These are phyloP conservation scores for Penicillium goetzii DNA, from an alignment of 495 filamentous ascomycete genomes.

Conservation along the genomic window DNA sequence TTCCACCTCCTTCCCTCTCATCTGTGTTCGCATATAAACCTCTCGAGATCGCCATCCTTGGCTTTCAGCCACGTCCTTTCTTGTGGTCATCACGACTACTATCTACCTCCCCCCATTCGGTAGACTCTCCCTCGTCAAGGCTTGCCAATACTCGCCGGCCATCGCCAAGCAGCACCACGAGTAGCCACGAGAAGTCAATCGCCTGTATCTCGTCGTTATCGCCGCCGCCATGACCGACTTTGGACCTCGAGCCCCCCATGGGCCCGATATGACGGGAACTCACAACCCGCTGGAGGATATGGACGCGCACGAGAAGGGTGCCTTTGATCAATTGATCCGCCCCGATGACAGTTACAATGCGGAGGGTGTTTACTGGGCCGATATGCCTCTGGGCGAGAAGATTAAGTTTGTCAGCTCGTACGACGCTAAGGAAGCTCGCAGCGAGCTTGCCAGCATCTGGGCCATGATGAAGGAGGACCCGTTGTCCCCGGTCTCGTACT, in stretches of 20 bases:
- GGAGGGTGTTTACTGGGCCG: slow-evolving; percentile 89
- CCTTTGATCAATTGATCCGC: slow-evolving; percentile 73
- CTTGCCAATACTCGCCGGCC: slow-evolving; percentile 15
- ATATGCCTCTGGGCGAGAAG: slow-evolving; percentile 67
- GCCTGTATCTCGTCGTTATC: not conserved
- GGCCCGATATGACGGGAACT: slow-evolving; percentile 56
- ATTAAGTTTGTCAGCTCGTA: slow-evolving; percentile 71
- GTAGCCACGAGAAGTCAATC: slow-evolving; percentile 8
- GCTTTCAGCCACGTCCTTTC: slow-evolving; percentile 30
- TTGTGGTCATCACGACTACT: slow-evolving; percentile 22
- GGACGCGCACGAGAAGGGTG: slow-evolving; percentile 65
- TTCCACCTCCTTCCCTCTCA: slow-evolving; percentile 13
- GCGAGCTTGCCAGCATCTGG: slow-evolving; percentile 69
- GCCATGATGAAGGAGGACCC: slow-evolving; percentile 80
- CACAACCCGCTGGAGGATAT: slow-evolving; percentile 58
- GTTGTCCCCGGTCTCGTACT: slow-evolving; percentile 76
- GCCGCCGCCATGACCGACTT: slow-evolving; percentile 50
- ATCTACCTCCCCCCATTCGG: slow-evolving; percentile 8
- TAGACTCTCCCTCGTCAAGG: slow-evolving; percentile 4
- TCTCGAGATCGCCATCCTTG: slow-evolving; percentile 29
- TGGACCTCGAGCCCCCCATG: slow-evolving; percentile 58
- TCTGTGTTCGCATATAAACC: slow-evolving; percentile 25
- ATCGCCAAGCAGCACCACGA: not conserved
- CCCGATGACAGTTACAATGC: slow-evolving; percentile 81
- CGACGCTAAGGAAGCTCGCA: slow-evolving; percentile 64